Evolutionary conservation across 1,139 yeast species (phyloP), one percentile per base, ranked within the genome.

Genomic region (Debaryomyces sp.): DNA sequence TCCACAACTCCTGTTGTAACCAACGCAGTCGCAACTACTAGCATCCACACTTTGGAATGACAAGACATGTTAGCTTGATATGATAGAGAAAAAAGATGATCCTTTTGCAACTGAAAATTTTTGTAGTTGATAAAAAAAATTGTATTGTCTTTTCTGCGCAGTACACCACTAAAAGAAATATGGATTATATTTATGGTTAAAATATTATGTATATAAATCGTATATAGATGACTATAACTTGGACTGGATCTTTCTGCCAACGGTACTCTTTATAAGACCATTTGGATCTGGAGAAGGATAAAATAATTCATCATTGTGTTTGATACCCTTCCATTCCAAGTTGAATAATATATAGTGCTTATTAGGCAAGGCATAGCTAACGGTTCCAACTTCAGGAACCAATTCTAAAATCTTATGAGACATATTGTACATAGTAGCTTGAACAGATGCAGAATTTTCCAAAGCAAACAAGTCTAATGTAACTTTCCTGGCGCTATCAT

Each of bases 341-440:
- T 91, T 89, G 65, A 83, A 80, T 66, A 89, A 80, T 62, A 91
- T 81, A 74, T 87, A 91, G 69, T 91, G 97, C 72, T 89, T 91
- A 79, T 91, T 91, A 62, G 97, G 97, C 63, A 91, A 80, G 38
- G 80, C 72, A 68, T 89, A 91, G 47, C 85, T 70, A 39, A 90
- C 96, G 42, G 76, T 75, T 51, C 75, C 80, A 48, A 91, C 75
- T 53, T 76, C 77, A 6, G 84, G 76, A 50, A 81, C 85, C 45
- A 62, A 64, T 46, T 73, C 76, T 63, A 91, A 79, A 56, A 91
- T 89, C 55, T 82, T 83, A 53, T 81, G 77, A 36, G 89, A 79
- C 94, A 91, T 91, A 77, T 90, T 89, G 78, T 83, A 91, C 97
- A 90, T 90, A 53, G 97, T 91, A 39, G 96, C 96, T 74, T 91